phyloP scores from a whole-genome alignment of 2,329 filamentous ascomycete genomes.

The Claviceps arundinis region DNA sequence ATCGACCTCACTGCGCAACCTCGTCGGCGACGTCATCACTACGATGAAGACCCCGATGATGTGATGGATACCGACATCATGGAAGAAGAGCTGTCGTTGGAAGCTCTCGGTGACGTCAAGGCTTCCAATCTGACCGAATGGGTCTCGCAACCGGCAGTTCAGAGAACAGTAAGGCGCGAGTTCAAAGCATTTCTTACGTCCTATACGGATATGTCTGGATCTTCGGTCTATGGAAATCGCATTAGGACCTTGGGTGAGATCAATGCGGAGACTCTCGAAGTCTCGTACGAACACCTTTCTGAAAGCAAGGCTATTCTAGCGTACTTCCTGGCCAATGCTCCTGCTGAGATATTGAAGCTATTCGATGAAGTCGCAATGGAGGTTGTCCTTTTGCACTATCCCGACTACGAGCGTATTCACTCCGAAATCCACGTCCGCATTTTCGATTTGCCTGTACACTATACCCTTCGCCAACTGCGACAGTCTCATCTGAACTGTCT shows the following conservation, averaged over 20 bases:
- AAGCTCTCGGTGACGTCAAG: slow-evolving; percentile 86
- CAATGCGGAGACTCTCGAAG: slow-evolving; percentile 90
- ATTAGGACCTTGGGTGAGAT: slow-evolving; percentile 93
- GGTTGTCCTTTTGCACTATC: slow-evolving; percentile 88
- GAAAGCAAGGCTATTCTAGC: slow-evolving; percentile 86
- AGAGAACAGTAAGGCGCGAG: slow-evolving; percentile 85
- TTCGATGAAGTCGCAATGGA: slow-evolving; percentile 97
- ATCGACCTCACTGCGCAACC: slow-evolving; percentile 78
- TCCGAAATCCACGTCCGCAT: slow-evolving; percentile 96
- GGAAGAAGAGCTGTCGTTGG: slow-evolving; percentile 87
- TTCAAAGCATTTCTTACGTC: slow-evolving; percentile 97
- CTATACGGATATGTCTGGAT: slow-evolving; percentile 78
- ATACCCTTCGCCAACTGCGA: slow-evolving; percentile 86
- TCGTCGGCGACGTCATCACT: slow-evolving; percentile 72
- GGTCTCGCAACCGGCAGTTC: slow-evolving; percentile 81
- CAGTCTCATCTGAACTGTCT: slow-evolving; percentile 94
- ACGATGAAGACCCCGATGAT: slow-evolving; percentile 89
- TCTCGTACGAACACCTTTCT: slow-evolving; percentile 86
- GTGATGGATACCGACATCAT: slow-evolving; percentile 88
- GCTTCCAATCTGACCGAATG: slow-evolving; percentile 88
- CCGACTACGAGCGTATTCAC: slow-evolving; percentile 94
- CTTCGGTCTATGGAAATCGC: slow-evolving; percentile 87
- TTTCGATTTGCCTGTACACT: slow-evolving; percentile 84
- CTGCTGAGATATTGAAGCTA: slow-evolving; percentile 86
- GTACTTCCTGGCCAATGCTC: slow-evolving; percentile 92